phyloP scores from a whole-genome alignment of 305 asterid genomes.

The Nicotiana rustica region DNA sequence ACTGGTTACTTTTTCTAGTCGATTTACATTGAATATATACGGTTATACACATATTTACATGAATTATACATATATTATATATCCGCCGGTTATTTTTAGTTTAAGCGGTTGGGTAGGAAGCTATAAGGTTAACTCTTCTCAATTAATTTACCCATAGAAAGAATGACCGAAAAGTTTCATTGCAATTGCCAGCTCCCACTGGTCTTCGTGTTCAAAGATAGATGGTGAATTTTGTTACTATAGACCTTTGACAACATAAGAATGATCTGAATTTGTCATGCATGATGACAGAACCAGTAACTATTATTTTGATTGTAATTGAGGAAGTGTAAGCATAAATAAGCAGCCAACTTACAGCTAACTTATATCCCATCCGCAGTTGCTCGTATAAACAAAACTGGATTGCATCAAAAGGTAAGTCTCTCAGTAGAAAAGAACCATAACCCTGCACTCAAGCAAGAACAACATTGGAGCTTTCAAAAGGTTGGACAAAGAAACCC shows the following conservation, averaged over 20 bases:
- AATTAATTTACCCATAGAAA: neutral
- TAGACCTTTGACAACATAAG: neutral
- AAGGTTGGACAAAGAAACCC: neutral
- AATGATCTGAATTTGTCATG: constrained; percentile 7
- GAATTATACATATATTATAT: no score
- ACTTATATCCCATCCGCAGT: constrained; percentile 65
- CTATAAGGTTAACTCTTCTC: no score
- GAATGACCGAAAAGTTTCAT: neutral
- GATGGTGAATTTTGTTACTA: neutral
- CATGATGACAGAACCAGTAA: neutral
- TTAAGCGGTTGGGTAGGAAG: no score
- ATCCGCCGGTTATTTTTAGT: no score
- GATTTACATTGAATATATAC: no score
- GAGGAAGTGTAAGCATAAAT: neutral
- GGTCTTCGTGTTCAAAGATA: neutral
- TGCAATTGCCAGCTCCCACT: neutral
- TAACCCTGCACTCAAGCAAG: constrained; percentile 54
- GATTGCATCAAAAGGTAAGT: constrained; percentile 78
- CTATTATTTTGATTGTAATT: neutral
- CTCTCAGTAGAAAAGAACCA: constrained; percentile 72
- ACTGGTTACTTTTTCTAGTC: no score
- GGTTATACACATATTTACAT: no score
- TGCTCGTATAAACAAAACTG: constrained; percentile 81
- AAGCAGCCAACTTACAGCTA: constrained; percentile 61
- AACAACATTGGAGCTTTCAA: constrained; percentile 11